Conservation (phyloP, 768 basidiomycete genomes). For the Calocybe gangraenosa region DNA sequence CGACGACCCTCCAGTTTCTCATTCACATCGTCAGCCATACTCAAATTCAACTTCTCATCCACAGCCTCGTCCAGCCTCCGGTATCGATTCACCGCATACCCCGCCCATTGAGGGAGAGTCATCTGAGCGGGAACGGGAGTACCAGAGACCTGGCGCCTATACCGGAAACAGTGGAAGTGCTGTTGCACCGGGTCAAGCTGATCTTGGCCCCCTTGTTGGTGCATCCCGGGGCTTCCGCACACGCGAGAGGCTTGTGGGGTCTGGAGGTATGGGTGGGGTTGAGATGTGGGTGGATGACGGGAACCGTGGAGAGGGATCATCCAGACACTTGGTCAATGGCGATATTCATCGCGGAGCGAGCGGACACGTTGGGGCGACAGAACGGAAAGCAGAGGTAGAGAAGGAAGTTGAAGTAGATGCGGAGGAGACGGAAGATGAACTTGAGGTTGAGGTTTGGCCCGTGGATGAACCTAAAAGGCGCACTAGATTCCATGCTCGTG, state of each 20-base stretch:
- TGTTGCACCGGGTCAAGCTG: slow-evolving; percentile 18
- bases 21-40: background rate
- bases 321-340: background rate
- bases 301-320: slow-evolving; percentile 10
- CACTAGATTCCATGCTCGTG: background rate
- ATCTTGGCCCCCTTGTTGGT: slow-evolving; percentile 66
- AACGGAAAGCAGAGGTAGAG: slow-evolving; percentile 4
- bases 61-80: too few species aligned
- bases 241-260: slow-evolving; percentile 47
- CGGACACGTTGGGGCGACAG: slow-evolving; percentile 11
- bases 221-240: slow-evolving; percentile 58
- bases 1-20: slow-evolving; percentile 3
- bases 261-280: slow-evolving; percentile 62
- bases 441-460: background rate
- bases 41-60: too few species aligned
- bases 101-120: too few species aligned
- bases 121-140: background rate
- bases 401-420: slow-evolving; percentile 4
- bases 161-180: background rate
- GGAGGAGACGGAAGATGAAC: slow-evolving; percentile 9
- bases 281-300: slow-evolving; percentile 36
- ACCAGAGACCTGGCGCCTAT: too few species aligned
- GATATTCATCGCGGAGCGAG: background rate
- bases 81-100: too few species aligned
- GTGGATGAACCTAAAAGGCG: background rate